Percentiles rank a stretch among this genome's conserved stretches.
These are phyloP conservation scores for Albifimbria verrucaria DNA, from an alignment of 2,329 filamentous ascomycete species.

Conservation along the genomic window DNA sequence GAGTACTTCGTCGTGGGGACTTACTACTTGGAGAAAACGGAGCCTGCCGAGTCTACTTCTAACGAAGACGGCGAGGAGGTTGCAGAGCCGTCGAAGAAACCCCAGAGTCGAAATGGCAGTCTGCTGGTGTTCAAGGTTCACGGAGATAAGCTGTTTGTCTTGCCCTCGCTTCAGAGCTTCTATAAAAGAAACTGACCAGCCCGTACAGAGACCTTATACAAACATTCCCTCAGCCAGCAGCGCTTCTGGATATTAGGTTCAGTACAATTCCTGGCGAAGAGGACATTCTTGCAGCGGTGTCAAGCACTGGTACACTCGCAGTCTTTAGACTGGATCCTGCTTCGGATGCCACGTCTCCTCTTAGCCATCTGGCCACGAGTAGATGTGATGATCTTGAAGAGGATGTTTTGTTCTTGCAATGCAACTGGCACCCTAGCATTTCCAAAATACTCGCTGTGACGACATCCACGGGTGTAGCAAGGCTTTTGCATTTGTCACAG, in stretches of 20 bases:
- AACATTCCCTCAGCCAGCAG: conserved; percentile 62
- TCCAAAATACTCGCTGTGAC: conserved; percentile 62
- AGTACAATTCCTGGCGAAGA: conserved; percentile 42
- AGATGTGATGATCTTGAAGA: conserved; percentile 48
- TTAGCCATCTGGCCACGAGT: conserved; percentile 41
- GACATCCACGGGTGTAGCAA: conserved; percentile 64
- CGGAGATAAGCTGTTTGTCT: conserved; percentile 53
- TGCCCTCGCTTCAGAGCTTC: background rate
- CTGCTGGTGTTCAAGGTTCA: conserved; percentile 62
- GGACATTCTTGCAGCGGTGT: conserved; percentile 67
- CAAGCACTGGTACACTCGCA: conserved; percentile 69
- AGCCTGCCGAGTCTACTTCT: conserved; percentile 11
- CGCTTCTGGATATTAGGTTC: conserved; percentile 84
- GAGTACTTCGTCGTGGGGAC: conserved; percentile 77
- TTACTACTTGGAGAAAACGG: conserved; percentile 66
- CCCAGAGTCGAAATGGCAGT: conserved; percentile 70
- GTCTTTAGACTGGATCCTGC: conserved; percentile 55
- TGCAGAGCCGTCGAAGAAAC: conserved; percentile 26
- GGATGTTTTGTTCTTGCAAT: conserved; percentile 65
- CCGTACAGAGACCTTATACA: conserved; percentile 51
- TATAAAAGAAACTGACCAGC: too few species aligned
- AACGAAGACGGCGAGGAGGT: conserved; percentile 18
- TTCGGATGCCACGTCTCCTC: conserved; percentile 23
- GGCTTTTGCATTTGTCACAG: conserved; percentile 46
- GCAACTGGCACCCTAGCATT: conserved; percentile 65